Percentiles rank a stretch among this genome's conserved stretches.
Conservation (phyloP, 2,329 filamentous ascomycete species). For the Colletotrichum chlorophyti region DNA sequence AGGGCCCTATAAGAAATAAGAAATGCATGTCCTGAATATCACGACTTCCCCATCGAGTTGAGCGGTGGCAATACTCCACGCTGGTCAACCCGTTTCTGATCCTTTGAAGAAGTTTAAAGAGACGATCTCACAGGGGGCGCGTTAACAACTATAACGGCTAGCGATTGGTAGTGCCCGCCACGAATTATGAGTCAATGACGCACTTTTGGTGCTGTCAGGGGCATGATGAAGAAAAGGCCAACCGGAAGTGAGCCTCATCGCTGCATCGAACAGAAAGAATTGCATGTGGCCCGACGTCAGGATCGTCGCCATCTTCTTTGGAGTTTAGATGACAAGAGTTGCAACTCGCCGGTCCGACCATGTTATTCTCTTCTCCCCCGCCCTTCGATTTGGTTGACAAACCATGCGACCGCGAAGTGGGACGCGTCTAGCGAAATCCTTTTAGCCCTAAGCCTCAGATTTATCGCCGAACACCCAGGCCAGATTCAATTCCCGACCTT, state of each 20-base stretch:
- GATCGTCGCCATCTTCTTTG: too few species aligned
- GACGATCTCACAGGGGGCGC: not conserved
- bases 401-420: conserved; percentile 8
- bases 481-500: not conserved
- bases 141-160: not conserved
- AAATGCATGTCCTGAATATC: too few species aligned
- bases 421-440: conserved; percentile 7
- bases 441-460: conserved; percentile 1
- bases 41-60: too few species aligned
- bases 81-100: too few species aligned
- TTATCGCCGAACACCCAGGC: conserved; percentile 7
- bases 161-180: not conserved
- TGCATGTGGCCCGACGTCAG: too few species aligned
- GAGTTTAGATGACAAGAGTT: too few species aligned
- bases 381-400: not conserved
- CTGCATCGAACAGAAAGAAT: too few species aligned
- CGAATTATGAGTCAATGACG: not conserved
- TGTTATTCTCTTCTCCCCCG: not conserved
- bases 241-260: not conserved
- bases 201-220: not conserved
- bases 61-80: too few species aligned
- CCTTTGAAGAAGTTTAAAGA: too few species aligned
- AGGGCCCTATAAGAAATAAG: too few species aligned
- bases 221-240: not conserved
- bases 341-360: too few species aligned